Evolutionary conservation across 129 eudicot species (phyloP).

Genomic region (Logfia minima): DNA sequence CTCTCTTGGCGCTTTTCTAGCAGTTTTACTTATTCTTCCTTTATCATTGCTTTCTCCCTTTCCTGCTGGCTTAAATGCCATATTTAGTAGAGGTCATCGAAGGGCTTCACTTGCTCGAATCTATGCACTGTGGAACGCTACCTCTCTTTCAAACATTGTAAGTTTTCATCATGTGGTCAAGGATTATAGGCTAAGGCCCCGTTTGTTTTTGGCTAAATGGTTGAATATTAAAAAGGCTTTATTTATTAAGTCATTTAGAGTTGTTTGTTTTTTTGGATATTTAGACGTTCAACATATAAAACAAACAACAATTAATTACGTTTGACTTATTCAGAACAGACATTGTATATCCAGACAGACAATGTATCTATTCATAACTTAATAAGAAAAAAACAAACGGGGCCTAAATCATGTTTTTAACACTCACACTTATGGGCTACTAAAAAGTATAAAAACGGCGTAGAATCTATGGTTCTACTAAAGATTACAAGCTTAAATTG

Average conservation of each 20-base stretch:
- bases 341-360: no score
- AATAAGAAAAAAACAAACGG: no score
- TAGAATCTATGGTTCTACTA: neutral
- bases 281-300: no score
- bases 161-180: constrained; percentile 27
- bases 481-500: neutral
- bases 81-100: constrained; percentile 79
- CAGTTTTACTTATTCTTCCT: constrained; percentile 86
- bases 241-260: no score
- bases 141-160: constrained; percentile 79
- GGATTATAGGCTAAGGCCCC: neutral
- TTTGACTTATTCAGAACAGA: no score
- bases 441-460: neutral
- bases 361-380: no score
- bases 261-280: no score
- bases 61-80: constrained; percentile 92
- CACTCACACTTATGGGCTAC: neutral
- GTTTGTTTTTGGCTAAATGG: no score
- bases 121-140: constrained; percentile 86
- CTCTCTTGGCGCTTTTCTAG: constrained; percentile 82
- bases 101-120: constrained; percentile 90
- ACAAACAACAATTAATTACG: no score
- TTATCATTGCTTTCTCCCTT: constrained; percentile 81
- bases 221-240: no score
- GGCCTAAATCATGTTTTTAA: neutral